Evolutionary conservation across 139 green algal genomes (phyloP).

Genomic region (Micractinium sp.): DNA sequence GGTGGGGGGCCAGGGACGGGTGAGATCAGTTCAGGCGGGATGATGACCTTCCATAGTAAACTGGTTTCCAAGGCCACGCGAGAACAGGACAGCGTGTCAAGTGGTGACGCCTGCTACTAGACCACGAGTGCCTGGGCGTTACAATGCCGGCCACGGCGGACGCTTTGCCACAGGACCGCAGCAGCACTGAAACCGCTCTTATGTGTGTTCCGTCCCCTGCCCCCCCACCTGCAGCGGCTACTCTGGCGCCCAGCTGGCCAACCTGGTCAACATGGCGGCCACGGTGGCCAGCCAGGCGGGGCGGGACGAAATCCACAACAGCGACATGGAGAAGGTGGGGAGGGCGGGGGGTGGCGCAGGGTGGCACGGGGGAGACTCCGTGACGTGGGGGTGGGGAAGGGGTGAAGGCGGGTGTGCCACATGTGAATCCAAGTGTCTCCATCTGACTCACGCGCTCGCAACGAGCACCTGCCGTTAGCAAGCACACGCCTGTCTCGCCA

Average conservation of each 20-base stretch:
- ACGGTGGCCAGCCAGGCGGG: slow-evolving; percentile 71
- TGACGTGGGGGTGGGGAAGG: neutral
- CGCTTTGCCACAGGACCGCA: neutral
- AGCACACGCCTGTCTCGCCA: neutral
- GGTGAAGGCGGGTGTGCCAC: no score
- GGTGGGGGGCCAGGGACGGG: no score
- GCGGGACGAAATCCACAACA: slow-evolving; percentile 57
- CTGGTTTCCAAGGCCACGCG: no score
- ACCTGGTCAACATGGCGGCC: slow-evolving; percentile 85
- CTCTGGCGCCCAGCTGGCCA: slow-evolving; percentile 69
- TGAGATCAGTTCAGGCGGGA: no score
- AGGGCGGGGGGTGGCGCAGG: no score
- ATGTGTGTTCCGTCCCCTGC: neutral
- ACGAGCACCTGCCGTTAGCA: neutral
- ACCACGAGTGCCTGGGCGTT: no score
- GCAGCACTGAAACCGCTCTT: neutral
- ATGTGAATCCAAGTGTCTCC: neutral
- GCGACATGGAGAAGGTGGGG: slow-evolving; percentile 63
- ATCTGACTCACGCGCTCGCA: neutral
- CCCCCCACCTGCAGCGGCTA: slow-evolving; percentile 24
- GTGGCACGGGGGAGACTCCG: no score
- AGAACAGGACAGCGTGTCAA: no score
- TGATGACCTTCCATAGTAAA: no score
- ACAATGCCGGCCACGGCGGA: no score
- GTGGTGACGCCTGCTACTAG: no score